Base-by-base conservation (phyloP, 1,139 yeast species). In the Yamadazyma aaseri region DNA sequence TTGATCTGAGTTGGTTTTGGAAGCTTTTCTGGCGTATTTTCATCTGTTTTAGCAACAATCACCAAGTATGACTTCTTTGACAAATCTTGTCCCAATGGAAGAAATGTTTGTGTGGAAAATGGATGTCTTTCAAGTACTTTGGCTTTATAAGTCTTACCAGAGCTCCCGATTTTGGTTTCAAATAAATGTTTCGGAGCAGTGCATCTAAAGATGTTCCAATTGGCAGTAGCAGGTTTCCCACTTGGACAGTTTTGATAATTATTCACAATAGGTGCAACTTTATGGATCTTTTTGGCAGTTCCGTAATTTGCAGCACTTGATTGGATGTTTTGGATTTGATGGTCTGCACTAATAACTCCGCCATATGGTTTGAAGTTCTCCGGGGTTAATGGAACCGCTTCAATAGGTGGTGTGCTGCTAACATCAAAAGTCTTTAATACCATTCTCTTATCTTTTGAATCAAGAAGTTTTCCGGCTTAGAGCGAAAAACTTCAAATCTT, bases 121-220 rank as follows among this genome's bases (percentile, higher is more conserved):
- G 96, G 96, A 53, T 90, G 97, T 58, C 95, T 74, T 54, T 90
- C 97, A 21, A 90, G 67, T 2, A 89, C 96, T 44, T 73, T 81
- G 17, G 86, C 63, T 2, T 60, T 53, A 53, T 86, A 87, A 0
- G 45, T 43, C 24, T 57, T 54, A n/a, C n/a, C n/a, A n/a, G n/a
- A n/a, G 18, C 46, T 45, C 3, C 46, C 44, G 1, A 50, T 51
- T 20, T 27, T 32, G 28, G 43, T 36, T 6, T 55, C 51, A 37
- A 84, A 70, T 38, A 83, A 63, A 45, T 80, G 84, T 27, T 55
- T 62, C 2, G 95, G 94, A 3, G 90, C 86, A 5, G 80, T 73
- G 47, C 96, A 86, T 38, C 96, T 64, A 57, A 89, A 90, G 26
- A 90, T 71, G 55, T 89, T 86, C 84, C 89, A 81, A 47, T 85